Evolutionary conservation across 2,329 filamentous ascomycete genomes (phyloP).

Genomic region (Fusarium sp.): DNA sequence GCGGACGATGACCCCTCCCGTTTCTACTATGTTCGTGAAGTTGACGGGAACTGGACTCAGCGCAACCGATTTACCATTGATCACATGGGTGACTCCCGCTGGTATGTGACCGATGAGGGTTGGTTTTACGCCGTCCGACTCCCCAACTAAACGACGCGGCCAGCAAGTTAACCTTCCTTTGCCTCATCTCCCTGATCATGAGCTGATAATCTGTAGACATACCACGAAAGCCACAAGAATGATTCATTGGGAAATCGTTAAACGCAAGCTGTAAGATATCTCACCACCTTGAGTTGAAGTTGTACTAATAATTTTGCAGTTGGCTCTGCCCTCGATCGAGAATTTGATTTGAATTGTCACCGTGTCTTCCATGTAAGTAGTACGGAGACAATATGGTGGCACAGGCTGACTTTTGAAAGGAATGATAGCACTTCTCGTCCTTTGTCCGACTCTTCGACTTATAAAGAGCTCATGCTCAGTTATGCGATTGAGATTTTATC

Average conservation of each 20-base stretch:
- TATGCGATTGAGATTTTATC: not conserved
- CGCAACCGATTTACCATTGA: constrained; percentile 70
- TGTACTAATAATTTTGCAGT: constrained; percentile 2
- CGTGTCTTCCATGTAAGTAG: constrained; percentile 12
- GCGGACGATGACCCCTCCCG: constrained; percentile 68
- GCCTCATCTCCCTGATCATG: not conserved
- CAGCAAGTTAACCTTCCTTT: constrained; percentile 12
- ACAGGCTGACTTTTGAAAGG: not conserved
- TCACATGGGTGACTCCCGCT: constrained; percentile 64
- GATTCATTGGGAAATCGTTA: not conserved
- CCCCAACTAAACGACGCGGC: constrained; percentile 46
- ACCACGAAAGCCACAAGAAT: constrained; percentile 7
- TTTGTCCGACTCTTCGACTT: not conserved
- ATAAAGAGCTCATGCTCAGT: not conserved
- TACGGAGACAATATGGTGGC: not conserved
- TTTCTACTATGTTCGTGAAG: constrained; percentile 70
- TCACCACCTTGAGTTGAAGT: not conserved
- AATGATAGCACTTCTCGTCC: too few relatives aligned
- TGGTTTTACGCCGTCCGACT: constrained; percentile 71
- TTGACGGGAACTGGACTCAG: constrained; percentile 69
- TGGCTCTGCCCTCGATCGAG: not conserved
- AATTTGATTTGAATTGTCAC: not conserved
- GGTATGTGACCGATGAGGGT: constrained; percentile 68
- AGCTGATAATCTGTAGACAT: constrained; percentile 21
- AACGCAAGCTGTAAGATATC: constrained; percentile 5